These are phyloP conservation scores for Stephanodiscus minutulus DNA, from an alignment of 108 stramenopile species.

Conservation along the genomic window DNA sequence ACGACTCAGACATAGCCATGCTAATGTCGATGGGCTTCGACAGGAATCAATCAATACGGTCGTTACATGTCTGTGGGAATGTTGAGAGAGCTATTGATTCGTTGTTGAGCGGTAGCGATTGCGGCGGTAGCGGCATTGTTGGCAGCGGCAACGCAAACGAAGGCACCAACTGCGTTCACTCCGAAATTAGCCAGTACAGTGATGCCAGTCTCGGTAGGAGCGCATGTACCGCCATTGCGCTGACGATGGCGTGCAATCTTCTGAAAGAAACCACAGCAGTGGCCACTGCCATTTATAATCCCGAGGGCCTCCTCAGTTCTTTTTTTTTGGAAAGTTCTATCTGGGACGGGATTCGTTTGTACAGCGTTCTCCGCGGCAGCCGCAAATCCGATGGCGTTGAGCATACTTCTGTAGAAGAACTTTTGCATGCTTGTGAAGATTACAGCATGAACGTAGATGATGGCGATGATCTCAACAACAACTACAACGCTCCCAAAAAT, in stretches of 20 bases:
- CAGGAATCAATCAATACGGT: conserved; percentile 33
- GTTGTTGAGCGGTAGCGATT: conserved; percentile 23
- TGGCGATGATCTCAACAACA: conserved; percentile 2
- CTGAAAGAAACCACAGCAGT: conserved; percentile 13
- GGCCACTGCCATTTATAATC: neutral
- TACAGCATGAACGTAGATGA: neutral
- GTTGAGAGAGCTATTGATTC: conserved; percentile 63
- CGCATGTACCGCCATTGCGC: conserved; percentile 80
- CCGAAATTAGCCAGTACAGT: conserved; percentile 63
- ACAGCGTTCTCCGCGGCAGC: neutral
- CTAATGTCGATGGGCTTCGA: conserved; percentile 73
- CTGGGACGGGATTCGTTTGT: conserved; percentile 55
- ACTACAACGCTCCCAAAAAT: neutral
- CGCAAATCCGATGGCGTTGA: conserved; percentile 41
- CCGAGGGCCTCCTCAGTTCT: conserved; percentile 23
- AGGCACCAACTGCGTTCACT: conserved; percentile 37
- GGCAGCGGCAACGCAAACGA: neutral
- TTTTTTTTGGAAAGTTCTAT: conserved; percentile 53
- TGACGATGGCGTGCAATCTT: conserved; percentile 57
- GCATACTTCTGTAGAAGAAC: conserved; percentile 78
- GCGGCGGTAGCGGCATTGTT: conserved; percentile 12
- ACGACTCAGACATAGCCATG: neutral
- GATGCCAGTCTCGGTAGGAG: conserved; percentile 52
- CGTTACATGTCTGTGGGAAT: conserved; percentile 55
- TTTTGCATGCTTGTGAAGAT: conserved; percentile 28